Evolutionary conservation across 2,329 filamentous ascomycete genomes (phyloP).

Genomic region (Aspergillus cejpii): DNA sequence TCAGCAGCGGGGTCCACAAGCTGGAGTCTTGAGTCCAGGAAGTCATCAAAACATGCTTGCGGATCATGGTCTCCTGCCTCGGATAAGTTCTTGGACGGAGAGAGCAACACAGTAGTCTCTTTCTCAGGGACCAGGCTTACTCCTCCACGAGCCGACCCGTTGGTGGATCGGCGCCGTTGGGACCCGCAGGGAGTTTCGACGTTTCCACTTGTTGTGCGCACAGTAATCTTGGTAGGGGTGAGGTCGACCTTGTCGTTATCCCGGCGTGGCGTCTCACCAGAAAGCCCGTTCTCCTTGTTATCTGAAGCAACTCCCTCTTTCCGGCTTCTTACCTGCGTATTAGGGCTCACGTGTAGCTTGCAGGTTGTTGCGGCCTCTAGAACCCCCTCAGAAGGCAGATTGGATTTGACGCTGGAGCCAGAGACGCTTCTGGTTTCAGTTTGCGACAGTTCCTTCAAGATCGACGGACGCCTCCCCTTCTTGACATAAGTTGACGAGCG

Average conservation of each 20-base stretch:
- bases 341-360: slow-evolving; percentile 30
- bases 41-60: slow-evolving; percentile 14
- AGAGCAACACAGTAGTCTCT: slow-evolving; percentile 9
- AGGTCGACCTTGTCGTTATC: slow-evolving; percentile 15
- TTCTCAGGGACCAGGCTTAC: slow-evolving; percentile 13
- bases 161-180: slow-evolving; percentile 20
- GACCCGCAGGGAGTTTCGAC: slow-evolving; percentile 19
- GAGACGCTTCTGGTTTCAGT: slow-evolving; percentile 28
- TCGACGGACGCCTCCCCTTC: slow-evolving; percentile 14
- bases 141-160: slow-evolving; percentile 15
- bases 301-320: slow-evolving; percentile 27
- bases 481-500: slow-evolving; percentile 24
- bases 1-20: slow-evolving; percentile 6
- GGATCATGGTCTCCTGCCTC: slow-evolving; percentile 10
- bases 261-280: slow-evolving; percentile 13
- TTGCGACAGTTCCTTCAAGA: slow-evolving; percentile 27
- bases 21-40: slow-evolving; percentile 14
- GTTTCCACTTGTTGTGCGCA: slow-evolving; percentile 18
- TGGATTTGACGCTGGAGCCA: slow-evolving; percentile 27
- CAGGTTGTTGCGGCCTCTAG: slow-evolving; percentile 17
- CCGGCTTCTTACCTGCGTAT: slow-evolving; percentile 26
- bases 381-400: slow-evolving; percentile 11
- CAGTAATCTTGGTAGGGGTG: slow-evolving; percentile 15
- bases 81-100: slow-evolving; percentile 19
- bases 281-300: slow-evolving; percentile 19